A percentile compares a stretch with the other conserved stretches of the same genome.
These are phyloP conservation scores for Fraxinus angustifolia DNA, from an alignment of 305 asterid genomes.

Conservation along the genomic window DNA sequence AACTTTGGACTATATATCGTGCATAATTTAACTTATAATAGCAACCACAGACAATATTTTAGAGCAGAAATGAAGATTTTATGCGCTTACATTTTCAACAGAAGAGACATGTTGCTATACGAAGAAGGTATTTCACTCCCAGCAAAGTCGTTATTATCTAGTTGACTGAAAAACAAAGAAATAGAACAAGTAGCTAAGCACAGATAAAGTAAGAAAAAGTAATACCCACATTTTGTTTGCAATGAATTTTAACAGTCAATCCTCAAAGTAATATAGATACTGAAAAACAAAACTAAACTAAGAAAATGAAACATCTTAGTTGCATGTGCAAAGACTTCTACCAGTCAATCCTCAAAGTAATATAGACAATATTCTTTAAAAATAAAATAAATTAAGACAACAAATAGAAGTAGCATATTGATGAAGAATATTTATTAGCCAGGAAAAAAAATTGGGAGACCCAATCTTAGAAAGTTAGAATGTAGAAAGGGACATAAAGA, in stretches of 20 bases:
- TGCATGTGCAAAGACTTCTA: not conserved
- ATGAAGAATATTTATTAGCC: not conserved
- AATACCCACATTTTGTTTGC: not conserved
- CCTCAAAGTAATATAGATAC: not conserved
- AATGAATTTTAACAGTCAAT: not conserved
- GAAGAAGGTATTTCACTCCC: constrained; percentile 75
- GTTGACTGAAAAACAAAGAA: constrained; percentile 59
- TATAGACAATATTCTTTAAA: not conserved
- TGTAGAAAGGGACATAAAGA: not conserved
- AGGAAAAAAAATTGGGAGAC: not conserved
- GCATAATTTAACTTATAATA: not conserved
- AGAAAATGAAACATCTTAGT: not conserved
- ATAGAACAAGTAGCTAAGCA: constrained; percentile 7
- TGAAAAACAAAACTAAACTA: not conserved
- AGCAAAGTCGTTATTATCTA: constrained; percentile 81
- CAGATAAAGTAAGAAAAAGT: constrained; percentile 4
- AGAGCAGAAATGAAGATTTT: constrained; percentile 17
- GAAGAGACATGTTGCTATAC: constrained; percentile 65
- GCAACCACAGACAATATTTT: not conserved
- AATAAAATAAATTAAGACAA: not conserved
- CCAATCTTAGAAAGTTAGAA: not conserved
- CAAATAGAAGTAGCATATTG: not conserved
- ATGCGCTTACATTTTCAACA: constrained; percentile 79
- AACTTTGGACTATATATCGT: not conserved
- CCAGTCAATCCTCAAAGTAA: not conserved